Conservation (phyloP, 208 protist genomes). For the Novymonas esmeraldas region DNA sequence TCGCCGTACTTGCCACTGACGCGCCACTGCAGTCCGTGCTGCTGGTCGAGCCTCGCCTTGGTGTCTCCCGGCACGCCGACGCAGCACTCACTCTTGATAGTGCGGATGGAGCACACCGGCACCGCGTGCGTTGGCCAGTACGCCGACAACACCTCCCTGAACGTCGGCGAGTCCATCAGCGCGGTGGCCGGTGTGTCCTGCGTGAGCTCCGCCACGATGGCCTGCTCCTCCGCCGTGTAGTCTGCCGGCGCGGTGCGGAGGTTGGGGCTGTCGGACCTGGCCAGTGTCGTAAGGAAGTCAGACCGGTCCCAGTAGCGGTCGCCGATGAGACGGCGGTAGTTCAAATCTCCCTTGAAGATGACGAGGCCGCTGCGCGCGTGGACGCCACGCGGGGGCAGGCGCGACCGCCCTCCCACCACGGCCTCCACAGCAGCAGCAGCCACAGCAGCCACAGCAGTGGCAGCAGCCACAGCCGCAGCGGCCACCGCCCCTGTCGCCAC, state of each 20-base stretch:
- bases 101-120: constrained; percentile 81
- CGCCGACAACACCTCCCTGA: constrained; percentile 55
- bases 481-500: constrained; percentile 6
- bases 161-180: constrained; percentile 43
- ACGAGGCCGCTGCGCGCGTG: constrained; percentile 59
- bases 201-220: constrained; percentile 50
- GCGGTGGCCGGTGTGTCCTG: constrained; percentile 47
- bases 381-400: constrained; percentile 50
- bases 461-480: constrained; percentile 7
- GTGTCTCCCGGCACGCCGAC: constrained; percentile 56
- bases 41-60: constrained; percentile 57
- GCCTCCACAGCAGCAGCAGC: too few species aligned
- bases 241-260: constrained; percentile 17
- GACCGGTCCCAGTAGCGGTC: constrained; percentile 85
- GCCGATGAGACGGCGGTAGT: constrained; percentile 89
- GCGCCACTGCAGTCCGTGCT: constrained; percentile 55
- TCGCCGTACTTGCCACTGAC: constrained; percentile 82
- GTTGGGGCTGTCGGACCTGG: constrained; percentile 12
- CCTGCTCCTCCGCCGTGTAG: constrained; percentile 17
- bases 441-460: constrained; percentile 9
- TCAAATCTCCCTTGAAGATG: constrained; percentile 92
- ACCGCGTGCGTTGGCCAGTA: constrained; percentile 79
- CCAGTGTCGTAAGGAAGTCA: constrained; percentile 60
- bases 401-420: constrained; percentile 31
- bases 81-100: constrained; percentile 89